Conservation (phyloP, 2,329 filamentous ascomycete genomes). For the Raffaelea arxii region DNA sequence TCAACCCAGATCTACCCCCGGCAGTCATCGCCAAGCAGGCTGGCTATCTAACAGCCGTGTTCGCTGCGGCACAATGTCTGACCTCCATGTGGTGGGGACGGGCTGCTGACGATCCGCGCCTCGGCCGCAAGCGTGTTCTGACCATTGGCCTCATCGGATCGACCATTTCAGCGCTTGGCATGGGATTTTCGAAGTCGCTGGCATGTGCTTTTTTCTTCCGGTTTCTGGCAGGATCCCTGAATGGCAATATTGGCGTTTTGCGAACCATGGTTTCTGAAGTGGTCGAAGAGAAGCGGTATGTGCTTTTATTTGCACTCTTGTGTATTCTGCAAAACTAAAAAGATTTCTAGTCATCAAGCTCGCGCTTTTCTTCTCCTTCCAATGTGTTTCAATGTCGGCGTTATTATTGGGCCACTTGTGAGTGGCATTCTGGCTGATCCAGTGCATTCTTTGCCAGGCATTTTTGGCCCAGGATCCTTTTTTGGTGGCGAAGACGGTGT, state of each 20-base stretch:
- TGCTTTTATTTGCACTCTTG: too few species aligned
- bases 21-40: neutral
- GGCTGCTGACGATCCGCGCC: neutral
- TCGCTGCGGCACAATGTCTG: conserved; percentile 1
- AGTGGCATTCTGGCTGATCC: conserved; percentile 1
- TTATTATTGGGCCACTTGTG: conserved; percentile 1
- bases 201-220: neutral
- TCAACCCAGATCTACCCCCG: neutral
- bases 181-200: neutral
- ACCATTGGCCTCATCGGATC: conserved; percentile 1
- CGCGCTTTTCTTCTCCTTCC: conserved; percentile 1
- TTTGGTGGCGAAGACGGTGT: neutral
- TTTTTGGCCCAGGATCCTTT: conserved; percentile 1
- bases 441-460: neutral
- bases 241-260: conserved; percentile 1
- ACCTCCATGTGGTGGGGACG: conserved; percentile 3
- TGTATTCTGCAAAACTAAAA: too few species aligned
- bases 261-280: conserved; percentile 1
- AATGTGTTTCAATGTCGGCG: conserved; percentile 4
- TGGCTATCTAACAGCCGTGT: conserved; percentile 1
- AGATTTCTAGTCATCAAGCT: neutral
- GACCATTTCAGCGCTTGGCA: conserved; percentile 1
- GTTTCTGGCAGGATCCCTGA: neutral
- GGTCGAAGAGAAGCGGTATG: neutral
- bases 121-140: conserved; percentile 1